These are phyloP conservation scores for Dothistroma septosporum DNA, from an alignment of 2,329 filamentous ascomycete genomes.

Conservation along the genomic window DNA sequence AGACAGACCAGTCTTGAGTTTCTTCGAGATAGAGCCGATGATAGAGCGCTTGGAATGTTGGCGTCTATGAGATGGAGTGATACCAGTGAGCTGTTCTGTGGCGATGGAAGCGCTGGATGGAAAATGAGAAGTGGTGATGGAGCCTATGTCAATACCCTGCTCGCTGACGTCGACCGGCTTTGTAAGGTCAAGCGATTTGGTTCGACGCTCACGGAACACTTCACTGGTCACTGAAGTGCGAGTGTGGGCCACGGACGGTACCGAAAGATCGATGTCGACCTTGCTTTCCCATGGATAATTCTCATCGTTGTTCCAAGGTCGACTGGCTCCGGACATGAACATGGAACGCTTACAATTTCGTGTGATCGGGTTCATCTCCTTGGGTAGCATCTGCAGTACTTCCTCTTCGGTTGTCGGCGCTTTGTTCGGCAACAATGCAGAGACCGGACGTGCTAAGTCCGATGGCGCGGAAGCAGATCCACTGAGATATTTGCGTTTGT, in stretches of 20 bases:
- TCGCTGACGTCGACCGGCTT: conserved; percentile 19
- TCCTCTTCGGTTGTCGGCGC: conserved; percentile 33
- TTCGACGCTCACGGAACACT: conserved; percentile 26
- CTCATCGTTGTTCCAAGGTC: conserved; percentile 47
- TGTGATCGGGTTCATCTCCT: conserved; percentile 33
- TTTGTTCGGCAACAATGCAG: conserved; percentile 29
- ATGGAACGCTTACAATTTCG: conserved; percentile 32
- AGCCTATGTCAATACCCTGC: conserved; percentile 33
- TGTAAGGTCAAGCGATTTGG: conserved; percentile 28
- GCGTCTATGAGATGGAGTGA: conserved; percentile 25
- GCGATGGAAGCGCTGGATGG: conserved; percentile 29
- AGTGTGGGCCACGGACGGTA: conserved; percentile 32
- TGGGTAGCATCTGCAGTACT: conserved; percentile 30
- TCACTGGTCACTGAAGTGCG: conserved; percentile 29
- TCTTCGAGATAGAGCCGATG: conserved; percentile 35
- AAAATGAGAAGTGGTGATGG: conserved; percentile 25
- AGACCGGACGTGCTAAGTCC: conserved; percentile 28
- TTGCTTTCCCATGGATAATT: conserved; percentile 45
- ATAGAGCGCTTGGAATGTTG: conserved; percentile 36
- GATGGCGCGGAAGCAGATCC: conserved; percentile 33
- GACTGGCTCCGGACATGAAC: conserved; percentile 35
- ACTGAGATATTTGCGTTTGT: conserved; percentile 29
- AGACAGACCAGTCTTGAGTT: conserved; percentile 28
- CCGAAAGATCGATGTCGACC: conserved; percentile 40
- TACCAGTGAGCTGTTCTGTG: conserved; percentile 32